Evolutionary conservation across 192 early-diverging fungal genomes (phyloP).

Genomic region (Hyaloraphidium curvatum): DNA sequence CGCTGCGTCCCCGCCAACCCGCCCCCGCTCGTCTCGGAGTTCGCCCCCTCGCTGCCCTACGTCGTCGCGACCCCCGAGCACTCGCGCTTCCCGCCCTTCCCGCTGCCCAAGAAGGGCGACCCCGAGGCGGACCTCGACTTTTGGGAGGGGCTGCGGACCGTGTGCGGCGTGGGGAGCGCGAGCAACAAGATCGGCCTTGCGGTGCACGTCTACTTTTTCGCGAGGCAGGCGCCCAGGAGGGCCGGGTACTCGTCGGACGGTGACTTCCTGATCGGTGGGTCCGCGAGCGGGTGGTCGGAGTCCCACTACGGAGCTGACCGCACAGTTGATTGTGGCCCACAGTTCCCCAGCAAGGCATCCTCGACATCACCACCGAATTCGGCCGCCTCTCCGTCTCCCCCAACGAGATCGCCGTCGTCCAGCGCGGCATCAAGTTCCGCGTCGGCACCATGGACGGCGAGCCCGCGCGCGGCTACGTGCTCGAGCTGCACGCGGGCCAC

Average conservation of each 20-base stretch:
- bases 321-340: background rate
- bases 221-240: constrained; percentile 45
- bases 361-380: constrained; percentile 85
- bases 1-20: constrained; percentile 29
- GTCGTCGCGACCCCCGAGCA: constrained; percentile 57
- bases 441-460: no score
- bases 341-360: constrained; percentile 78
- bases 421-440: constrained; percentile 70
- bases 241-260: constrained; percentile 85
- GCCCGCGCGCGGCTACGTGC: constrained; percentile 73
- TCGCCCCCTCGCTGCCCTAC: constrained; percentile 18
- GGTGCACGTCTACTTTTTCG: constrained; percentile 62
- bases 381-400: constrained; percentile 63
- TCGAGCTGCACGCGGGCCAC: constrained; percentile 72
- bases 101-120: constrained; percentile 26
- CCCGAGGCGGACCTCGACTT: constrained; percentile 50
- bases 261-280: constrained; percentile 65
- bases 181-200: constrained; percentile 56
- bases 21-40: constrained; percentile 21
- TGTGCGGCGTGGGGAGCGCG: constrained; percentile 73
- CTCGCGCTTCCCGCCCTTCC: constrained; percentile 83
- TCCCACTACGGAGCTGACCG: background rate
- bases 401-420: constrained; percentile 84
- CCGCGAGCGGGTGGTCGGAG: background rate
- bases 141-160: constrained; percentile 58